Base-by-base conservation (phyloP, 2,329 filamentous ascomycete genomes). In the Ophiognomonia clavigignenti-juglandacearum region DNA sequence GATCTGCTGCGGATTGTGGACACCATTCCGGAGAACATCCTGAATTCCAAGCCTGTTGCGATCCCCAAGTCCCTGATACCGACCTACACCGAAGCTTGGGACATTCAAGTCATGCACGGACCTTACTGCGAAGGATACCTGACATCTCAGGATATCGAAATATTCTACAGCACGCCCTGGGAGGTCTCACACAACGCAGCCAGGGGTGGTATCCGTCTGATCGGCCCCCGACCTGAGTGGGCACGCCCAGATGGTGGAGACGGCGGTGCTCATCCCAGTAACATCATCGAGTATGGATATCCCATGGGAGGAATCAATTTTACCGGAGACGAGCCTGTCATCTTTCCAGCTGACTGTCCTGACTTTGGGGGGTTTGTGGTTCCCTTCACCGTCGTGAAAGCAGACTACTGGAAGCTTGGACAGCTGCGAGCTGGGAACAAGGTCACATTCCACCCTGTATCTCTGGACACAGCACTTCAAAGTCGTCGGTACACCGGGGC, bases 311-410 rank as follows among this genome's bases (percentile, higher is more conserved):
- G 72, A 0, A 55, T 83, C 22, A 82, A 82, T 53, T 84, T 75
- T 72, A 81, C 77, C 1, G 79, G 79, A 4, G 78, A 83, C 48
- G 75, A 78, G 29, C 72, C 77, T 2, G 76, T 75, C n/a, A 73
- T 83, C 16, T 80, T 83, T 40, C 71, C 77, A 0, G 66, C 75
- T 5, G 80, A 83, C 56, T 72, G 71, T 42, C 80, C 80, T 0
- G 78, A 82, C 53, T 73, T 83, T 48, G 80, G 80, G 6, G 80
- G 80, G 0, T 82, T 83, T 49, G 68, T 80, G 0, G 77, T 71
- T 26, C 73, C 68, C 11, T 72, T 73, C 2, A 83, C 78, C 0
- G 67, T 81, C 11, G 68, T 80, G 24, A 73, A 72, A 48, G 78
- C 71, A 2, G 78, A 82, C 42, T 70, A 74, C 56, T 83, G 78